A percentile compares a stretch with the other conserved stretches of the same genome.
These are phyloP conservation scores for Vicia faba DNA, from an alignment of 306 rosid species.

Conservation along the genomic window DNA sequence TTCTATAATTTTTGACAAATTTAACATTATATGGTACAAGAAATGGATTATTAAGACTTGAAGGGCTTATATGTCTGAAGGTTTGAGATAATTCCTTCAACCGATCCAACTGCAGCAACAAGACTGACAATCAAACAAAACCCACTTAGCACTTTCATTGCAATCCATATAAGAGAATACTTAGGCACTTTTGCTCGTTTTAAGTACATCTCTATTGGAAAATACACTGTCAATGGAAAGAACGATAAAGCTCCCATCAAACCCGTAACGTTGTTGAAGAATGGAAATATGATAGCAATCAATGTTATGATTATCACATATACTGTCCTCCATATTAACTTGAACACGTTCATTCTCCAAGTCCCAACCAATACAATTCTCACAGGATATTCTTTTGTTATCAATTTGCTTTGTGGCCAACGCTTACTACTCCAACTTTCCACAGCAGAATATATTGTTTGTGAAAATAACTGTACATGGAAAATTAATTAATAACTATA, in stretches of 20 bases:
- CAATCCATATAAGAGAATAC: constrained; percentile 47
- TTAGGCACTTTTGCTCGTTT: constrained; percentile 44
- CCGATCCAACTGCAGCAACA: constrained; percentile 54
- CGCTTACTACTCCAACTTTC: constrained; percentile 31
- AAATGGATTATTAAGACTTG: not conserved
- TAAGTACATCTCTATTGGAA: constrained; percentile 64
- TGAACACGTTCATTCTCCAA: constrained; percentile 47
- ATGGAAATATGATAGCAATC: constrained; percentile 53
- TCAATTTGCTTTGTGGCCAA: constrained; percentile 48
- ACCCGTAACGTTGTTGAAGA: constrained; percentile 65
- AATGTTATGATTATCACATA: constrained; percentile 45
- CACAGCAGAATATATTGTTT: constrained; percentile 38
- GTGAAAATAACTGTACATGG: constrained; percentile 40
- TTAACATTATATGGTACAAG: too few species aligned
- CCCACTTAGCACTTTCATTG: constrained; percentile 40
- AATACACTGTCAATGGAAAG: constrained; percentile 66
- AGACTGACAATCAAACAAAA: constrained; percentile 50
- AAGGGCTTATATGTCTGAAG: constrained; percentile 53
- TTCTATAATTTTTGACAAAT: constrained; percentile 14
- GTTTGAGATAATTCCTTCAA: constrained; percentile 46
- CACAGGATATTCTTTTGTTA: constrained; percentile 45
- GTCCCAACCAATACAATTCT: constrained; percentile 40
- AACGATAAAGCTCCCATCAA: constrained; percentile 57
- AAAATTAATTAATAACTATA: not conserved
- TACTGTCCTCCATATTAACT: constrained; percentile 47